Base-by-base conservation (phyloP, 179 eudicot genomes). In the Heliamphora pulchella region DNA sequence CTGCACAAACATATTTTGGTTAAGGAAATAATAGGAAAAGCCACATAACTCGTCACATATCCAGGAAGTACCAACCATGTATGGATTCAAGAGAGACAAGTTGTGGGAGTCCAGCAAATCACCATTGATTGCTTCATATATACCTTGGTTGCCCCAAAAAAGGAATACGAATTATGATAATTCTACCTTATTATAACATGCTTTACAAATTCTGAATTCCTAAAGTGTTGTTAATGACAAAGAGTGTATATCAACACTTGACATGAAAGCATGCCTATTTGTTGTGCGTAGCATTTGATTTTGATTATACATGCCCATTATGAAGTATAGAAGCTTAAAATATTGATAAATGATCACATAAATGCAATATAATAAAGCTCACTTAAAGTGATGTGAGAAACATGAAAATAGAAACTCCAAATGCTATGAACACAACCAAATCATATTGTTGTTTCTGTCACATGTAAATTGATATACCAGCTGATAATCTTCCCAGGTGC, bases 31-130 rank as follows among this genome's bases (percentile, higher is more conserved):
- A 43, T 31, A 76, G 66, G 18, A 75, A 20, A 57, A 71, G 46
- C 22, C 48, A 14, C 51, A 11, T 14, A 78, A 53, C 39, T 51
- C 71, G 69, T 22, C 0, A 77, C 8, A 18, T 55, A 10, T n/a
- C 67, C 5, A 7, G 74, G 48, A 78, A 53, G 75, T 11, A 85
- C 91, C 58, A 17, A 96, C 99, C 97, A 96, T 82, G 86, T 96
- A 96, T 15, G 99, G 99, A 81, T 96, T 96, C 88, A 94, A 85
- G 87, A 94, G 84, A 57, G 98, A 92, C 85, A 94, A 84, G 87
- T 87, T 88, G 80, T 74, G 39, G 8, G 92, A 80, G 80, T 96
- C 98, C 79, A 94, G 89, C 84, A 87, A 82, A 78, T 88, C 67
- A 44, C 83, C 87, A 57, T 53, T 73, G 48, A 89, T 65, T 73